Evolutionary conservation across 441 rosid species (phyloP), one percentile per base, ranked within the genome.

Genomic region (Eruca vesicaria): DNA sequence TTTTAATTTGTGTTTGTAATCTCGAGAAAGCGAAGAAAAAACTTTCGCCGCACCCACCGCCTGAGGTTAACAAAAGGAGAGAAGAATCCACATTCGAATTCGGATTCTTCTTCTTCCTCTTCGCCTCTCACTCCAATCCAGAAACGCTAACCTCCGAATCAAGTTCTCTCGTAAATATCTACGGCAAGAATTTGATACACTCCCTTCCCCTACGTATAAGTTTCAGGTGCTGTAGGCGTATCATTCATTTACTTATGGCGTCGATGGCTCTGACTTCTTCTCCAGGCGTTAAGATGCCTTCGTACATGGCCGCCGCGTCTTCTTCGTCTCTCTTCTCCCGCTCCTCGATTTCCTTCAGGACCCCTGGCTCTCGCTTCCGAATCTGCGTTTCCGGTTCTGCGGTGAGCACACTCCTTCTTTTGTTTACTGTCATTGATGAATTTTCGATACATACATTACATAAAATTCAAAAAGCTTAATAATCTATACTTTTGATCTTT

Each of bases 201-300:
- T 53, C 20, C 43, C 26, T 52, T 68, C 15, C 8, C 26, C 10
- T 57, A 66, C 73, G 63, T 19, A 61, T 32, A 32, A 18, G 2
- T 9, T 20, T 64, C 28, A 43, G 72, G 72, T 65, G 52, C 58
- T 62, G 41, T 43, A 16, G 71, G 53, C 69, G 32, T 15, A 48
- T 48, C 8, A 15, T 48, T 14, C 36, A 28, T 21, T 19, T 55
- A 20, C 20, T 38, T 36, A 81, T 83, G 87, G 82, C 86, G 77
- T 75, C 87, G 2, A 11, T 85, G n/a, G 77, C 81, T 38, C 14
- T 83, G 57, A 80, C 80, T 10, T 79, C 86, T 36, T 79, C 84
- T 43, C 77, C 84, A 16, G 67, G 67, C 65, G 66, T 67, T 62
- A 78, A 61, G 70, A 18, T 66, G 10, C 69, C 80, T 3, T 72